phyloP scores from a whole-genome alignment of 371 early-diverging fungal genomes.

The Mycotypha africana region DNA sequence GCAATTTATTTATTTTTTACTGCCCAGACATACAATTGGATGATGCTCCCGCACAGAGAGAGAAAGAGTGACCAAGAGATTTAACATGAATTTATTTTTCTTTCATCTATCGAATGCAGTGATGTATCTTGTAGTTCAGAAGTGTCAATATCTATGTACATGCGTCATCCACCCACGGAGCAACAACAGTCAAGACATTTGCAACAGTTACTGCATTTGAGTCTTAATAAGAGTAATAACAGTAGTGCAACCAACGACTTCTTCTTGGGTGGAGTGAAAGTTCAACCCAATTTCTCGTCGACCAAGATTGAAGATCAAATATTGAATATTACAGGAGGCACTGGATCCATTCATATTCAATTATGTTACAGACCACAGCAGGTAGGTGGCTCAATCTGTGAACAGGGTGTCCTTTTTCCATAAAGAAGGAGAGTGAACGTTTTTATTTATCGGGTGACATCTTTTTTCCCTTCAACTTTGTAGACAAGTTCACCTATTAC shows the following conservation, averaged over 20 bases:
- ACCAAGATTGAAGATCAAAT: slow-evolving; percentile 35
- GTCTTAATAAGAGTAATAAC: too few relatives aligned
- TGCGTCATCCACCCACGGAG: slow-evolving; percentile 55
- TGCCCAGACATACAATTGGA: too few relatives aligned
- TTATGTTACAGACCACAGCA: slow-evolving; percentile 66
- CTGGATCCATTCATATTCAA: slow-evolving; percentile 65
- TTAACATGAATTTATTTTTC: too few relatives aligned
- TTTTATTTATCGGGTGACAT: not conserved
- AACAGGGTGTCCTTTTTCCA: not conserved
- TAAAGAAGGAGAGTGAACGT: not conserved
- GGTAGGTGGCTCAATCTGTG: too few relatives aligned
- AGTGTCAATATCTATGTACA: slow-evolving; percentile 79
- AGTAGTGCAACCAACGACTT: slow-evolving; percentile 52
- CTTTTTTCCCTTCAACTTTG: too few relatives aligned
- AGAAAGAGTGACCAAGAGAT: too few relatives aligned
- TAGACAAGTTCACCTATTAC: slow-evolving; percentile 45
- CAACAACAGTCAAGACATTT: slow-evolving; percentile 24
- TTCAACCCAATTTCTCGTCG: slow-evolving; percentile 63
- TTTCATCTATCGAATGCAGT: too few relatives aligned
- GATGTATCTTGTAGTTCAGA: slow-evolving; percentile 87
- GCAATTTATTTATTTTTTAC: too few relatives aligned
- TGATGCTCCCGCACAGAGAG: too few relatives aligned
- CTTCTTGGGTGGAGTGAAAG: slow-evolving; percentile 64
- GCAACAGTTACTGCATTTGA: too few relatives aligned
- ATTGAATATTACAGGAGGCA: slow-evolving; percentile 37